These are phyloP conservation scores for Termitomyces sp. DNA, from an alignment of 768 basidiomycete genomes.

Conservation along the genomic window DNA sequence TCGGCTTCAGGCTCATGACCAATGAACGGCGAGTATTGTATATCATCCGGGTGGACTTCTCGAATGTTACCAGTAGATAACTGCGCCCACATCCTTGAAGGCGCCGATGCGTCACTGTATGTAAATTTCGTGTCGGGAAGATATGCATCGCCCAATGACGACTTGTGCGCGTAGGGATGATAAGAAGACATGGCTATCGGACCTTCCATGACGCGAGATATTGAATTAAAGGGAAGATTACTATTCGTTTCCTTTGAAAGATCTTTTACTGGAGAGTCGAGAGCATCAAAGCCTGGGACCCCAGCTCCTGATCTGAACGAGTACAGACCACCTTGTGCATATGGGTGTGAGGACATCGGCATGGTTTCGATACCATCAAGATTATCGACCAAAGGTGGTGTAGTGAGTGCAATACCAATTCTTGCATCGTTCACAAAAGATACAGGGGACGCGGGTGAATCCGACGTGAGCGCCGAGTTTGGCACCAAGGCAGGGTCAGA, in stretches of 20 bases:
- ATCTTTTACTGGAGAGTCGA: not conserved
- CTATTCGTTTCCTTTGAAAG: not conserved
- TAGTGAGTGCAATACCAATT: conserved; percentile 31
- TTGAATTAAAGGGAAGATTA: conserved; percentile 17
- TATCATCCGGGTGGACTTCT: conserved; percentile 39
- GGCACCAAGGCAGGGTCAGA: conserved; percentile 34
- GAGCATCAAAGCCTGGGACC: conserved; percentile 23
- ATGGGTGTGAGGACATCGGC: conserved; percentile 40
- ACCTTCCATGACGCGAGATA: conserved; percentile 14
- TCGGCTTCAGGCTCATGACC: conserved; percentile 1
- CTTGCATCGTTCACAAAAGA: conserved; percentile 23
- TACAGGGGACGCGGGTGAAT: conserved; percentile 21
- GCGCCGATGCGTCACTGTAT: conserved; percentile 34
- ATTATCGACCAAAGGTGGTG: conserved; percentile 24
- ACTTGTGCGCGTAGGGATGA: conserved; percentile 40
- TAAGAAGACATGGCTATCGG: conserved; percentile 30
- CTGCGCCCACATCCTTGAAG: conserved; percentile 48
- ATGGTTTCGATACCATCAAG: conserved; percentile 24
- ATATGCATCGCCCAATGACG: conserved; percentile 29
- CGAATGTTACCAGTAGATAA: conserved; percentile 38
- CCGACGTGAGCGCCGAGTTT: conserved; percentile 1
- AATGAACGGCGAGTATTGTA: conserved; percentile 44
- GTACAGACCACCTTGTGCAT: conserved; percentile 39
- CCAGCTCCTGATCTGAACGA: conserved; percentile 27
- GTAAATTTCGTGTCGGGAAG: conserved; percentile 26